Evolutionary conservation across 1,284 basidiomycete species (phyloP), one percentile per base, ranked within the genome.

Genomic region (Apiotrichum sp.): DNA sequence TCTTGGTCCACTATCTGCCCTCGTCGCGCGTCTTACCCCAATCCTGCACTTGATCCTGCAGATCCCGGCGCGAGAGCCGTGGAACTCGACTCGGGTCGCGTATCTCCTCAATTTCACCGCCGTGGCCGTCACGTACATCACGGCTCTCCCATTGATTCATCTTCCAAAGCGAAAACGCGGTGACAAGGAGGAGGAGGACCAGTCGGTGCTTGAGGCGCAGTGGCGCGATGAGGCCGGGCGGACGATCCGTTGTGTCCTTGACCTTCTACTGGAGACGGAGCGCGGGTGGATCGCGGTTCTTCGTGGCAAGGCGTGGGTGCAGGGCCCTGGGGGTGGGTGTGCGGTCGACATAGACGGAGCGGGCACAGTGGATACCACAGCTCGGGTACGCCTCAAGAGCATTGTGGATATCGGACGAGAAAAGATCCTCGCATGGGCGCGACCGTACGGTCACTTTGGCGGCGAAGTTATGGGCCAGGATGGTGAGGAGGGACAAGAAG

Each of bases 391-490:
- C n/a, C 42, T 71, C 16, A 50, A 59, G 38, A 65, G 62, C 14
- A 65, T 71, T 13, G 57, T 69, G 35, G 49, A 65, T 3, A 38
- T 63, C 3, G 60, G 42, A 1, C 53, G 64, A 11, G 61, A 63
- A 31, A 66, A 64, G 52, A 16, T 70, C 10, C 38, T 68, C 5
- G 65, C 67, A 1, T 71, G 68, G 70, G 66, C 65, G 8, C 56
- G 68, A 50, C 60, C 61, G 8, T 71, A 71, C 39, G 69, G 69
- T 13, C 40, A 58, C 5, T 71, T 71, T 49, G 55, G 58, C 3
- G 65, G 68, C 22, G 55, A 56, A 35, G 45, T 45, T 1, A 50
- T 58, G 29, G 56, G 56, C 0, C 53, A 55, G 9, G 51, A 55
- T 11, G 61, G 56, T 2, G 58, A 54, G 29, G 59, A 59, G 10